A percentile compares a stretch with the other conserved stretches of the same genome.
Evolutionary conservation across 1,139 yeast genomes (phyloP).

Genomic region (Taphrina sp.): DNA sequence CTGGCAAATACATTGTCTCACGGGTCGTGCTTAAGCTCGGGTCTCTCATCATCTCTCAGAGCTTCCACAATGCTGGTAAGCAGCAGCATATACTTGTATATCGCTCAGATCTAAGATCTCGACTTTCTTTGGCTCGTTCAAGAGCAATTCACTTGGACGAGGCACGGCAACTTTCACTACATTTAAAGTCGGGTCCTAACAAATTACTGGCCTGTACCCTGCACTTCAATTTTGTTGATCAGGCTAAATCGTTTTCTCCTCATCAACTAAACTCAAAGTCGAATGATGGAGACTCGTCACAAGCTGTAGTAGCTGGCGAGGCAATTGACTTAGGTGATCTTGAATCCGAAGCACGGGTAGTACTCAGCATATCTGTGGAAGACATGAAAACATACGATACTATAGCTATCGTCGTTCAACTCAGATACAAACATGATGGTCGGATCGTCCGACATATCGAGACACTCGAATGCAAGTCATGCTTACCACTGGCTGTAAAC

Average conservation of each 20-base stretch:
- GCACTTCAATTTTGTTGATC: neutral
- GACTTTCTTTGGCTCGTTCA: neutral
- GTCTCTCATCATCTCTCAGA: neutral
- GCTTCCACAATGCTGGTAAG: neutral
- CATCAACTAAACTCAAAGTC: neutral
- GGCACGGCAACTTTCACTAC: neutral
- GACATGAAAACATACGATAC: neutral
- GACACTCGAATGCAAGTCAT: neutral
- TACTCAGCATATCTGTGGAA: neutral
- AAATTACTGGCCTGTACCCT: neutral
- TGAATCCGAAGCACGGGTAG: neutral
- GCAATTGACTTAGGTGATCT: neutral
- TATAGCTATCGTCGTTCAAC: neutral
- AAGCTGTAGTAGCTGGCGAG: neutral
- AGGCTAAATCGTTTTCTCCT: too few relatives aligned
- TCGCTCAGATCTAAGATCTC: neutral
- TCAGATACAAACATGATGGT: too few relatives aligned
- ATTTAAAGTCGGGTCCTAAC: neutral
- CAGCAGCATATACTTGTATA: neutral
- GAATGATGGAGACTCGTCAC: neutral
- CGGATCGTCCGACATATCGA: neutral
- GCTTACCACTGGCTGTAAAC: conserved; percentile 61
- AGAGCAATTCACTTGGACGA: neutral
- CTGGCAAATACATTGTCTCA: neutral
- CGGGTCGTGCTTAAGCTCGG: neutral